phyloP scores from a whole-genome alignment of 2,329 filamentous ascomycete species.

The Salinomyces thailandicus region DNA sequence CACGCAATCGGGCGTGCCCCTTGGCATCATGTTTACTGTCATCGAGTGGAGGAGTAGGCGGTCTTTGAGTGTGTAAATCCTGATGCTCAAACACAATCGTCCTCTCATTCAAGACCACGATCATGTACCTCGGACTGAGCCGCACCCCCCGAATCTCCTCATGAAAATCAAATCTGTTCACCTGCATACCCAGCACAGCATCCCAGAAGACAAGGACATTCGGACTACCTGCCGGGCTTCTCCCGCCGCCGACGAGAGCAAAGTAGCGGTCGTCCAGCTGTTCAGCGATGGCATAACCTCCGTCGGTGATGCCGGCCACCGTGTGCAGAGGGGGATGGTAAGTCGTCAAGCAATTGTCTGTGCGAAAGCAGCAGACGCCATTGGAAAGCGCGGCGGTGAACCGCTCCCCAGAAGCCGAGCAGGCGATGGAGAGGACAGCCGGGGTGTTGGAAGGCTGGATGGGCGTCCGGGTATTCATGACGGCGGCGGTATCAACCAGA shows the following conservation, averaged over 20 bases:
- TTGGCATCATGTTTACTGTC: background rate
- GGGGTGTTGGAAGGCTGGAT: constrained; percentile 69
- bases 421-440: constrained; percentile 69
- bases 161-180: constrained; percentile 67
- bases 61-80: constrained; percentile 20
- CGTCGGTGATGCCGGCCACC: constrained; percentile 7
- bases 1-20: constrained; percentile 5
- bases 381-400: constrained; percentile 81
- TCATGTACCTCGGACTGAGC: constrained; percentile 63
- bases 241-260: constrained; percentile 80
- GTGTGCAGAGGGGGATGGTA: constrained; percentile 11
- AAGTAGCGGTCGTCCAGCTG: constrained; percentile 47
- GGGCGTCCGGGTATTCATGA: constrained; percentile 80
- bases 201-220: constrained; percentile 60
- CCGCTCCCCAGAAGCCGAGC: constrained; percentile 74
- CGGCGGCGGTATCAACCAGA: no score
- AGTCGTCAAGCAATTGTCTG: constrained; percentile 28
- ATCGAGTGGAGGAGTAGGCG: constrained; percentile 39
- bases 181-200: constrained; percentile 63
- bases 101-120: constrained; percentile 52
- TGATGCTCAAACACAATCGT: constrained; percentile 24
- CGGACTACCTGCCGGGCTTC: constrained; percentile 27
- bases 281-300: constrained; percentile 21
- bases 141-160: constrained; percentile 72
- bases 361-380: constrained; percentile 53